Evolutionary conservation across 352 stramenopile genomes (phyloP), one percentile per base, ranked within the genome.

Genomic region (Globisporangium sylvaticum): DNA sequence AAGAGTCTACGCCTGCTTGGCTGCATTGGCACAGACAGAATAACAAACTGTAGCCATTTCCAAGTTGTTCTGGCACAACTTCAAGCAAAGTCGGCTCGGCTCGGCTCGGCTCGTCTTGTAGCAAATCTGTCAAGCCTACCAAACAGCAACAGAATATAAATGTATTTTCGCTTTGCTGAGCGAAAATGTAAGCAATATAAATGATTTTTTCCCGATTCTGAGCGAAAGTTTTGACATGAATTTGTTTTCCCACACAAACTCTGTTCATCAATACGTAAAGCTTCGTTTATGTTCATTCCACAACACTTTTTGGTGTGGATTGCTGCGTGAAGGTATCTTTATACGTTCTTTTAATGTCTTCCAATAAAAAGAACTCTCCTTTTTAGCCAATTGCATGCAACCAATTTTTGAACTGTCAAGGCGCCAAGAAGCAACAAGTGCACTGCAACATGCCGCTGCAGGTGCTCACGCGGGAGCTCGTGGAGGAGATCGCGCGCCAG

Each of bases 391-490:
- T 20, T 44, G 37, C 37, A 44, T 6, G 12, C 12, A 44, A 44
- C 37, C 10, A 44, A 20, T 48, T 48, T 48, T 50, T 50, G 42
- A 50, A 50, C 18, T 50, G 18, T 24, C 42, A 50, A 24, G 7
- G 42, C 42, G 42, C 18, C 42, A 50, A 50, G 6, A 50, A 48
- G 15, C 18, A 42, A 27, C 53, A 6, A 37, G 22, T 4, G 8
- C 10, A 27, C n/a, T 8, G 27, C 27, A 59, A 42, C 18, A 89
- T 89, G 81, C 75, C 77, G 59, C 71, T 92, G 6, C 57, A 77
- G 59, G 64, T 72, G 71, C 75, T 93, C 54, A 89, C 83, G 58
- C 73, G 60, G 18, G 80, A 91, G 72, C 77, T 93, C 67, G 80
- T 83, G 46, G 69, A 70, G 56, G 76, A 89, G 68, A 83, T 93